Conservation (phyloP, 2,329 filamentous ascomycete species). For the Aphanocladium album region DNA sequence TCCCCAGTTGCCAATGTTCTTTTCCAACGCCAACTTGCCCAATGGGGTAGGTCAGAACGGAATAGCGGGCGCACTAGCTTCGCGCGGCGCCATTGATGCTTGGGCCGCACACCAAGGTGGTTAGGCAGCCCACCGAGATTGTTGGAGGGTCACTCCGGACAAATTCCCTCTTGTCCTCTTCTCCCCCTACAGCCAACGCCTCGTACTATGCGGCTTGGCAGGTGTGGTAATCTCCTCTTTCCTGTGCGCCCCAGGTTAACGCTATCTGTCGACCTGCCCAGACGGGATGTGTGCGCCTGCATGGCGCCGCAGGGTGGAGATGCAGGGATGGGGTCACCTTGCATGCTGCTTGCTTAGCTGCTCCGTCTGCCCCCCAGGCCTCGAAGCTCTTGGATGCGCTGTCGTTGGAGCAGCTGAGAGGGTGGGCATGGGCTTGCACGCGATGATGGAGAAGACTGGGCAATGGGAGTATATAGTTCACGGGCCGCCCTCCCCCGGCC, state of each 20-base stretch:
- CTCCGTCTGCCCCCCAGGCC: background rate
- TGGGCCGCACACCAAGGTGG: background rate
- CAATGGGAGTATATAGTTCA: background rate
- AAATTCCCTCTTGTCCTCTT: background rate
- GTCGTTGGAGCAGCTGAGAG: background rate
- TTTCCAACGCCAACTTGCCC: background rate
- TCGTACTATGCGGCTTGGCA: background rate
- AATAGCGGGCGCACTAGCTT: background rate
- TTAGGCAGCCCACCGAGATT: background rate
- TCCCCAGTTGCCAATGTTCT: background rate
- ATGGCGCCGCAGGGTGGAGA: constrained; percentile 1
- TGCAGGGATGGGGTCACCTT: background rate
- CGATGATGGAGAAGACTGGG: background rate
- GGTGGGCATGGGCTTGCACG: background rate
- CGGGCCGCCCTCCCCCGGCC: background rate
- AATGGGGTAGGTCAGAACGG: constrained; percentile 1
- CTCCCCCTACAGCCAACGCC: background rate
- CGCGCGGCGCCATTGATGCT: background rate
- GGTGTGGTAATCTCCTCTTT: background rate
- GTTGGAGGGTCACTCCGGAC: background rate
- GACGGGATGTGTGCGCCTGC: constrained; percentile 9
- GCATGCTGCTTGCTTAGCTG: background rate
- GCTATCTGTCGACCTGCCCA: constrained; percentile 7
- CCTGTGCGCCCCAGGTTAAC: background rate
- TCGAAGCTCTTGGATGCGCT: background rate